These are phyloP conservation scores for Aspergillus incahuasiensis DNA, from an alignment of 495 filamentous ascomycete species.

Conservation along the genomic window DNA sequence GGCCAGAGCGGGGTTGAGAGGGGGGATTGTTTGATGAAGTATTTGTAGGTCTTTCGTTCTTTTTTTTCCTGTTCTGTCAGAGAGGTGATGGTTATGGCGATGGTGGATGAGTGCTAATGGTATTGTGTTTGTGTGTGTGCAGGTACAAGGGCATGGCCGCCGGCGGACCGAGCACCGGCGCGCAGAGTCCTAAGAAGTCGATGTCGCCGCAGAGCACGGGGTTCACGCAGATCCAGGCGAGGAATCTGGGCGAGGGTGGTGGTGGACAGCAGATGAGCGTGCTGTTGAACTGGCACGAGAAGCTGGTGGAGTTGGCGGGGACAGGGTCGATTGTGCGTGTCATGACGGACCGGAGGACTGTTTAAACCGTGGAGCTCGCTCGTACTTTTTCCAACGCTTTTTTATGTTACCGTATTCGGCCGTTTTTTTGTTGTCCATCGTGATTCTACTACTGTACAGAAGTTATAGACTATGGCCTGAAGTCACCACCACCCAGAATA, in stretches of 20 bases:
- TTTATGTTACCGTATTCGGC: not conserved
- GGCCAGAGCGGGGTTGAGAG: constrained; percentile 53
- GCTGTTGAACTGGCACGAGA: constrained; percentile 92
- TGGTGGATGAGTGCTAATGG: no score
- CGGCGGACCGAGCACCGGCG: constrained; percentile 26
- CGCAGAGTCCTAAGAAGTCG: constrained; percentile 41
- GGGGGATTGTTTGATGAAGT: constrained; percentile 51
- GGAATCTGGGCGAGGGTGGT: constrained; percentile 66
- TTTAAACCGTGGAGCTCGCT: no score
- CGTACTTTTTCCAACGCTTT: not conserved
- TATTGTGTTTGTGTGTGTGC: constrained; percentile 13
- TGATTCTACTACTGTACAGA: constrained; percentile 20
- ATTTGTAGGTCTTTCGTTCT: constrained; percentile 33
- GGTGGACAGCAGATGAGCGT: constrained; percentile 89
- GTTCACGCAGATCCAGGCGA: constrained; percentile 75
- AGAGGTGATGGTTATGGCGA: not conserved
- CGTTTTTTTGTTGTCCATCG: constrained; percentile 5
- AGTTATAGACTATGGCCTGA: constrained; percentile 22
- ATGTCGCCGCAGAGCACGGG: constrained; percentile 77
- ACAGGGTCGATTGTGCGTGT: constrained; percentile 80
- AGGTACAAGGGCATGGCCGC: constrained; percentile 84
- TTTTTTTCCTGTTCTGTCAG: not conserved
- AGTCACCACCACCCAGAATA: constrained; percentile 60
- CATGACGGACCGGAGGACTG: constrained; percentile 89
- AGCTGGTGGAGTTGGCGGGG: constrained; percentile 84